These are phyloP conservation scores for Eutrema japonicum DNA, from an alignment of 345 rosid species.

Conservation along the genomic window DNA sequence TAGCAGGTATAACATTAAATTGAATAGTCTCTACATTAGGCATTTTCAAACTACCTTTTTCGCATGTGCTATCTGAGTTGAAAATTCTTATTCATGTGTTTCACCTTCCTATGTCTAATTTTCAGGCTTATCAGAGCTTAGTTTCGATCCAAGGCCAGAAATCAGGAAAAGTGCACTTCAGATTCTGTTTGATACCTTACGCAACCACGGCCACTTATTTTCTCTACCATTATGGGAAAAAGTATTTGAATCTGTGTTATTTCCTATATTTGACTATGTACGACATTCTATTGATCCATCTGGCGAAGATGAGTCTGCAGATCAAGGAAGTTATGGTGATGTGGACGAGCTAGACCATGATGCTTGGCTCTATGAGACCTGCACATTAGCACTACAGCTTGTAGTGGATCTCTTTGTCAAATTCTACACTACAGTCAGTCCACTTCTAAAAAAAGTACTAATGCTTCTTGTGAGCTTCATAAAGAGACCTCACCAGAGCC, in stretches of 20 bases:
- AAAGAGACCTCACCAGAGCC: slow-evolving; percentile 98
- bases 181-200: slow-evolving; percentile 86
- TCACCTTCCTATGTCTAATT: slow-evolving; percentile 15
- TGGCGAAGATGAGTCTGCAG: slow-evolving; percentile 63
- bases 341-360: slow-evolving; percentile 86
- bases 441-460: slow-evolving; percentile 83
- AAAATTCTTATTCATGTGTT: slow-evolving; percentile 31
- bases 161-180: slow-evolving; percentile 95
- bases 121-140: slow-evolving; percentile 97
- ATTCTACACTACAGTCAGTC: slow-evolving; percentile 90
- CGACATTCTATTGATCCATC: slow-evolving; percentile 98
- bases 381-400: slow-evolving; percentile 96
- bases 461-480: slow-evolving; percentile 87
- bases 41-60: slow-evolving; percentile 10
- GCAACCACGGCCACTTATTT: slow-evolving; percentile 94
- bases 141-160: slow-evolving; percentile 98
- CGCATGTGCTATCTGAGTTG: slow-evolving; percentile 20
- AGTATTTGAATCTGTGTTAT: slow-evolving; percentile 86
- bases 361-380: slow-evolving; percentile 99
- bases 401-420: slow-evolving; percentile 99
- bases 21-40: slow-evolving; percentile 28
- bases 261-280: slow-evolving; percentile 97
- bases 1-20: slow-evolving; percentile 69
- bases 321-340: slow-evolving; percentile 62
- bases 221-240: slow-evolving; percentile 88